Conservation (phyloP, 192 early-diverging fungal species). For the Podila minutissima region DNA sequence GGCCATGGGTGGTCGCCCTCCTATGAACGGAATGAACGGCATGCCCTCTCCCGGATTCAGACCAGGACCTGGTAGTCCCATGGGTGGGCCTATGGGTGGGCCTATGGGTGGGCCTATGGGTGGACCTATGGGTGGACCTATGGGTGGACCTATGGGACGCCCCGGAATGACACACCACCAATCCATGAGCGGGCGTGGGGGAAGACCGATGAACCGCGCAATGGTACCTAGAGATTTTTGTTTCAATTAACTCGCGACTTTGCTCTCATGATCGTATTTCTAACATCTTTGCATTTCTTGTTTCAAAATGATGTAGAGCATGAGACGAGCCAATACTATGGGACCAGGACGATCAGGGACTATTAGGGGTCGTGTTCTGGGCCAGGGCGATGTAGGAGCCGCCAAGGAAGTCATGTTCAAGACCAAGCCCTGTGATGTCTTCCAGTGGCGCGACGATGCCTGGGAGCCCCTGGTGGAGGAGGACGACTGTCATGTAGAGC, state of each 20-base stretch:
- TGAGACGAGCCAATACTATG: conserved; percentile 31
- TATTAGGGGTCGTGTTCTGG: conserved; percentile 25
- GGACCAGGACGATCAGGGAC: conserved; percentile 13
- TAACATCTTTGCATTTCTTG: background rate
- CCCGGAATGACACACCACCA: conserved; percentile 18
- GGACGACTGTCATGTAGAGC: conserved; percentile 56
- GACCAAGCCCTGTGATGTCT: conserved; percentile 61
- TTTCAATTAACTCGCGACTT: background rate
- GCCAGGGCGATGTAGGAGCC: conserved; percentile 26
- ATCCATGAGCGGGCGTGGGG: conserved; percentile 30
- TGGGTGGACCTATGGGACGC: conserved; percentile 19
- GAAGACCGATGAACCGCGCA: conserved; percentile 28
- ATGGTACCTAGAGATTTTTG: conserved; percentile 12
- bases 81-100: background rate
- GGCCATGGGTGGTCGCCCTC: conserved; percentile 35
- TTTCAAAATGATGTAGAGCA: conserved; percentile 8
- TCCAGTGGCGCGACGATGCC: conserved; percentile 59
- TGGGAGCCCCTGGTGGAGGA: conserved; percentile 61
- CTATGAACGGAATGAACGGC: conserved; percentile 1
- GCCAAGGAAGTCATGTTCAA: conserved; percentile 51
- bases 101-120: no score
- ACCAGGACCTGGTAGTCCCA: background rate
- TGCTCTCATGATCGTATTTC: background rate
- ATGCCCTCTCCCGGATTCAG: conserved; percentile 4
- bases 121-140: conserved; percentile 24